Evolutionary conservation across 805 yeast species (phyloP), one percentile per base, ranked within the genome.

Genomic region (Barnettozyma sucrosica): DNA sequence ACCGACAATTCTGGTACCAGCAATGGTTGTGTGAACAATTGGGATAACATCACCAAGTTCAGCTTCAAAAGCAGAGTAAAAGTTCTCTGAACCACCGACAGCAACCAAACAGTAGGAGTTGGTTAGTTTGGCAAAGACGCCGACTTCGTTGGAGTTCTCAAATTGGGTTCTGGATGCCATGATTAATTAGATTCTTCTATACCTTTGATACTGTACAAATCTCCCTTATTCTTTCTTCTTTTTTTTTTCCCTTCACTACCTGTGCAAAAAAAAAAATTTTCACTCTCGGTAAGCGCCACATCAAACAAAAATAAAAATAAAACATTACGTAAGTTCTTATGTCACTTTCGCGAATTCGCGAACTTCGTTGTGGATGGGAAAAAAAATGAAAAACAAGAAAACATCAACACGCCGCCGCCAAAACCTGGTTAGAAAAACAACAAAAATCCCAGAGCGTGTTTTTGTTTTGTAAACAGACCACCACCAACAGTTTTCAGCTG

Each of bases 1-100:
- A 62, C 99, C 99, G 51, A 93, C 85, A 55, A 93, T 93, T 71
- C 99, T 84, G 62, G 96, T 90, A 59, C 99, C 99, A 28, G 97
- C 97, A 60, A 93, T 93, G 50, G 99, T 93, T 46, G 98, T 89
- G 66, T 93, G 97, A 54, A 88, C 93, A 61, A 93, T 88, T 46
- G 99, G 99, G 53, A 93, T 81, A 45, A 89, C 89, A 69, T 90
- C 98, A 52, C 97, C 97, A 54, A 95, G 75, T 69, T 93, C 97
- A 45, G 97, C 96, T 75, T 93, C 99, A 65, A 93, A 92, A 25
- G 97, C 96, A 48, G 97, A 89, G 68, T 84, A 86, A 58, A 81
- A 81, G 66, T 81, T 81, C 64, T 81, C 85, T 39, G 97, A 89
- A 26, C 97, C 99, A 52, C 99, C 98, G 47, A 93, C 89, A 7